Percentiles rank a stretch among this genome's conserved stretches.
These are phyloP conservation scores for Aspergillus sp. DNA, from an alignment of 2,329 filamentous ascomycete species.

Conservation along the genomic window DNA sequence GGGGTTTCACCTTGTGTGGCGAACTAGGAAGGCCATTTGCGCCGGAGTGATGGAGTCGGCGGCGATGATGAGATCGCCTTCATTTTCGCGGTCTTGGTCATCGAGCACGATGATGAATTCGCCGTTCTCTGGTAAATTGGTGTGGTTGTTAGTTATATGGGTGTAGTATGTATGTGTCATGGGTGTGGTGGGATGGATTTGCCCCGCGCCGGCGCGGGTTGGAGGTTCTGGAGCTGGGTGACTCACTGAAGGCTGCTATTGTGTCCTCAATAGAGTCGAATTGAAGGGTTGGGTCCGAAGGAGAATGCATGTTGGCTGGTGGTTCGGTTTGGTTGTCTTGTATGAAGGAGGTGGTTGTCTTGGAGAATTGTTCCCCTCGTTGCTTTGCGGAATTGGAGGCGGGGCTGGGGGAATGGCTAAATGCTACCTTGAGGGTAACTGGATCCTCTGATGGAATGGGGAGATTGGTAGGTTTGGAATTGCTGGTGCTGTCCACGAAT, in stretches of 20 bases:
- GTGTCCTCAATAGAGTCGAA: conserved; percentile 48
- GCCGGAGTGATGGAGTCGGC: conserved; percentile 78
- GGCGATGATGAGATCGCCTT: conserved; percentile 96
- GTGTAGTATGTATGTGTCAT: background rate
- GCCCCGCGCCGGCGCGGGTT: background rate
- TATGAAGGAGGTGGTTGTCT: background rate
- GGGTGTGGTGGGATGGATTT: background rate
- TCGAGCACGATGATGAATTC: conserved; percentile 97
- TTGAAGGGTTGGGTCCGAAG: conserved; percentile 34
- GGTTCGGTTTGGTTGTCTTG: background rate
- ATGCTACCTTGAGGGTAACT: background rate
- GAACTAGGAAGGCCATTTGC: conserved; percentile 96
- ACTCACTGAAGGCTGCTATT: conserved; percentile 45
- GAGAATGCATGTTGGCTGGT: conserved; percentile 34
- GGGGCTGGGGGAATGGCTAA: conserved; percentile 9
- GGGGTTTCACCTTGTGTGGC: conserved; percentile 65
- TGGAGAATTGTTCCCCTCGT: conserved; percentile 26
- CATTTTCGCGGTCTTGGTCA: conserved; percentile 88
- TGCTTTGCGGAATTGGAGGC: conserved; percentile 13
- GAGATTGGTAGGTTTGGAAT: background rate
- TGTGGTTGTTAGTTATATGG: conserved; percentile 10
- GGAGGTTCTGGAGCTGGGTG: background rate
- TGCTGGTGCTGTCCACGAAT: background rate
- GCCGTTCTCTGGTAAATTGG: conserved; percentile 61
- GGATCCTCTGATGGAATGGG: background rate